Evolutionary conservation across 2,329 filamentous ascomycete genomes (phyloP), one percentile per base, ranked within the genome.

Genomic region (Dothistroma septosporum): DNA sequence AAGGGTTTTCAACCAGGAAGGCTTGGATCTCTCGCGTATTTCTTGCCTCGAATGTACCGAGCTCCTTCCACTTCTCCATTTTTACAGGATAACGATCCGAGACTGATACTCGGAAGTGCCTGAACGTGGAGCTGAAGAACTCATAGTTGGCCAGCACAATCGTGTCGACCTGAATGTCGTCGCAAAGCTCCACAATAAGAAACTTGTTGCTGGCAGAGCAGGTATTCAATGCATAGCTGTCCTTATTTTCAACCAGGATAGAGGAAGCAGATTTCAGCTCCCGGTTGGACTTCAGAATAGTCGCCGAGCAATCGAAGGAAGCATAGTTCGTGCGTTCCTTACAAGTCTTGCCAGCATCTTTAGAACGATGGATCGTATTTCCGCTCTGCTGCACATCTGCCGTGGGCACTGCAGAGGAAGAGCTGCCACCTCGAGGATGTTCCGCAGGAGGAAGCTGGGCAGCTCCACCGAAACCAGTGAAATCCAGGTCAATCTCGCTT

Each of bases 261-360:
- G 92, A 88, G 61, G 92, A 95, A 16, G 92, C 83, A 64, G 94
- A 95, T 74, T 94, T 95, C 58, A 90, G 89, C 64, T 92, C 88
- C 3, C 85, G 81, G 71, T 95, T 96, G 2, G 91, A 91, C 78
- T 97, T 97, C 63, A 96, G 81, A 31, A 97, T 86, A 0, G 91
- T 97, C 12, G 94, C 94, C 11, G 94, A 94, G 62, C 92, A 96
- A 74, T 99, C 94, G 71, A 97, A 97, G 0, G 93, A 97, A 7
- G 94, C 92, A 76, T 96, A 99, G 58, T 96, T 97, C 76, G 96
- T 97, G 49, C 94, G 84, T 76, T 97, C 94, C 76, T 97, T 97
- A 82, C 93, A 97, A 0, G 94, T 99, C 75, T 91, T 96, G 8
- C 94, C 94, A 4, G 94, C 94, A 75, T 97, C 92, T 75, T 95